Evolutionary conservation across 768 basidiomycete genomes (phyloP).

Genomic region (Pleurotus tuoliensis): DNA sequence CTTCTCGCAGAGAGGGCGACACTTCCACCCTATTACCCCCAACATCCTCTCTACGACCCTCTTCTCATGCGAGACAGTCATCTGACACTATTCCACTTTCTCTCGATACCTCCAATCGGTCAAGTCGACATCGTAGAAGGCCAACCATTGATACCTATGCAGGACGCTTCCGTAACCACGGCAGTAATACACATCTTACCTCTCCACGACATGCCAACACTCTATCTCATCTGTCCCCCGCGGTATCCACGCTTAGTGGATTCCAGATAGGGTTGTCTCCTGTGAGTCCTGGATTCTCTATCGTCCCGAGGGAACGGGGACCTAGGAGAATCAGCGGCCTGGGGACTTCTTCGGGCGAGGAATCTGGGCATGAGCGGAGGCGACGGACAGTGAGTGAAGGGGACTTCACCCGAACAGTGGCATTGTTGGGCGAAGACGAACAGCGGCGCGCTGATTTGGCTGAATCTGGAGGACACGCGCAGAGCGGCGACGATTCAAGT

Average conservation of each 20-base stretch:
- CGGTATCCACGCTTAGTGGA: constrained; percentile 41
- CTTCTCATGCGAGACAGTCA: background rate
- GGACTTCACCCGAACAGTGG: constrained; percentile 24
- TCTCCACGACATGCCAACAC: constrained; percentile 18
- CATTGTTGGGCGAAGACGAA: background rate
- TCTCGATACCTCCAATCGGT: background rate
- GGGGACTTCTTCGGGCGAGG: constrained; percentile 16
- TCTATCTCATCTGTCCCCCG: constrained; percentile 18
- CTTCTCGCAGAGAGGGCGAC: background rate
- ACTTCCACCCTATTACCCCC: background rate
- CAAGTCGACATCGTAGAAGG: background rate
- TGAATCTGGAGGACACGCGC: background rate
- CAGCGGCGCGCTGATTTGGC: background rate
- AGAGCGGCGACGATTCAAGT: background rate
- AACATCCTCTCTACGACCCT: background rate
- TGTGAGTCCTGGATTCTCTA: constrained; percentile 73
- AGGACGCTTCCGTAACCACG: background rate
- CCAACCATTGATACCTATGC: constrained; percentile 3
- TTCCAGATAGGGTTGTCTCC: constrained; percentile 77
- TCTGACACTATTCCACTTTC: background rate
- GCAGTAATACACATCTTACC: constrained; percentile 12
- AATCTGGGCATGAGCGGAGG: constrained; percentile 18
- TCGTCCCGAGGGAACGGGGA: constrained; percentile 48
- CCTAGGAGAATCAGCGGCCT: constrained; percentile 39
- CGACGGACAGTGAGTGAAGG: constrained; percentile 55